phyloP scores from a whole-genome alignment of 306 rosid species.

The Rubus idaeus region DNA sequence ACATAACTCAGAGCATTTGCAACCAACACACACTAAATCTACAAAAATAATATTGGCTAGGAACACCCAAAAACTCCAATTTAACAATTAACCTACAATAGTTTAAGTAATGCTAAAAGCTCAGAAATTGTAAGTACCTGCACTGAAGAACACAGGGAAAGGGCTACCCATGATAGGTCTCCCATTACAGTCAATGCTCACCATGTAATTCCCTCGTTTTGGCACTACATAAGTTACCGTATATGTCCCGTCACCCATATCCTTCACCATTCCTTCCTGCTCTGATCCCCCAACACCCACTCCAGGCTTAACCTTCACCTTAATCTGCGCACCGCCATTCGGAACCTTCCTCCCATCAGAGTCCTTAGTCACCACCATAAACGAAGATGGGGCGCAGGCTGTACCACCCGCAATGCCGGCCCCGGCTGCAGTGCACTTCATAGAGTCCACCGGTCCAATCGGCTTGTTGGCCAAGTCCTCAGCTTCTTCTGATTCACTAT shows the following conservation, averaged over 20 bases:
- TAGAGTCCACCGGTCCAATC: slow-evolving; percentile 86
- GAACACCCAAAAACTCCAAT: background rate
- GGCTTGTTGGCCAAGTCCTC: slow-evolving; percentile 82
- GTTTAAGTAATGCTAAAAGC: background rate
- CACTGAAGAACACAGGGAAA: slow-evolving; percentile 97
- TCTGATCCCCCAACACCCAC: slow-evolving; percentile 96
- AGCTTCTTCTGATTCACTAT: slow-evolving; percentile 79
- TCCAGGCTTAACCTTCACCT: slow-evolving; percentile 79
- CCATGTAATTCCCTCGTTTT: slow-evolving; percentile 97
- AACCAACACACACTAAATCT: background rate
- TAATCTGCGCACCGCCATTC: slow-evolving; percentile 66
- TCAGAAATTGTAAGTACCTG: slow-evolving; percentile 52
- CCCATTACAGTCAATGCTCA: slow-evolving; percentile 82
- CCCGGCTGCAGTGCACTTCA: slow-evolving; percentile 82
- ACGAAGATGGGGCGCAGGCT: slow-evolving; percentile 78
- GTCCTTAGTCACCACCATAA: slow-evolving; percentile 77
- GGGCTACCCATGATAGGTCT: slow-evolving; percentile 96
- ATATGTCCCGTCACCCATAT: slow-evolving; percentile 90
- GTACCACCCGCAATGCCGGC: slow-evolving; percentile 91
- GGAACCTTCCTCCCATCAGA: slow-evolving; percentile 81
- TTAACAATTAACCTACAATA: background rate
- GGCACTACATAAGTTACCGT: slow-evolving; percentile 92
- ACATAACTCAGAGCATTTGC: background rate
- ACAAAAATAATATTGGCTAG: background rate
- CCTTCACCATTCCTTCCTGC: slow-evolving; percentile 92